Evolutionary conservation across 2,329 filamentous ascomycete species (phyloP), one percentile per base, ranked within the genome.

Genomic region (Cryphonectria naterciae): DNA sequence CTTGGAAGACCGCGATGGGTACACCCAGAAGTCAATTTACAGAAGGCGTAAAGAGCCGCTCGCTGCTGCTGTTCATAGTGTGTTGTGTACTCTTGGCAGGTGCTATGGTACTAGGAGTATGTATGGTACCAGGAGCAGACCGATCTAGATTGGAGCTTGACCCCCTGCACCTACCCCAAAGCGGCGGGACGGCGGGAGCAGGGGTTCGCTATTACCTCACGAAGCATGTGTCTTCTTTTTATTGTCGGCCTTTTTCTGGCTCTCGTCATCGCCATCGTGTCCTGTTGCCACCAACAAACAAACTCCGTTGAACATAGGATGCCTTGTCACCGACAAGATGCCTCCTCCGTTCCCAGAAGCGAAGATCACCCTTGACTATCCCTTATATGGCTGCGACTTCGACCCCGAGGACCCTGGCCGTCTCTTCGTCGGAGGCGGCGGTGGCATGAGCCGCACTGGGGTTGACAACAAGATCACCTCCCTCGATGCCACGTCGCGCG

Each of bases 311-410:
- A 63, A 28, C 60, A 46, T 64, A 68, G 58, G 43, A 68, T 68
- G 67, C 60, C 32, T 68, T 46, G 41, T 60, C 58, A 37, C 56
- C 41, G 65, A 64, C 65, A 70, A 64, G 41, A 78, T 78, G 77
- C 75, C 76, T 43, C 75, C 76, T 28, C 70, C 75, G 5, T 78
- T 89, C 73, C 81, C 82, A 68, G 81, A 81, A 72, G 87, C 91
- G 72, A 91, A 89, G 80, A 84, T 89, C 75, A 89, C 89, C 69
- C 88, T 97, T 74, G 88, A 90, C 70, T 98, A 95, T 81, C 95
- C 95, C 65, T 88, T 97, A 71, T 97, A 94, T 80, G 90, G 92
- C 69, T 92, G 94, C 79, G 94, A 94, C 78, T 98, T 97, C 80
- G 94, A 97, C 78, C 93, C 92, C 67, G 87, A 91, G 77, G 90